These are phyloP conservation scores for Chlamydomonas urium DNA, from an alignment of 139 green algal genomes.

Conservation along the genomic window DNA sequence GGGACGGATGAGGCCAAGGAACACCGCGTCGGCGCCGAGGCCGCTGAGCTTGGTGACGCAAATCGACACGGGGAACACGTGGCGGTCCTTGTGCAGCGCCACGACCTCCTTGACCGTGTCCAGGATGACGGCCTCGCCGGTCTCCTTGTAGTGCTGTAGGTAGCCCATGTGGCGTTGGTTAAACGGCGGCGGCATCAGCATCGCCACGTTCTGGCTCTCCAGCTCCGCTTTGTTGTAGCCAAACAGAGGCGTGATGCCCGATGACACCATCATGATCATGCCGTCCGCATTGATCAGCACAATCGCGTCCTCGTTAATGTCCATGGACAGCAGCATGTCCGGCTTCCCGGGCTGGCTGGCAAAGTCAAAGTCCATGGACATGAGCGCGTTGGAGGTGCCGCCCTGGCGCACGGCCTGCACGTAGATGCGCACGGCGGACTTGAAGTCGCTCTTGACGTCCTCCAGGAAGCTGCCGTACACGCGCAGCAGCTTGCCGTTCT, in stretches of 20 bases:
- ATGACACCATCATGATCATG: constrained; percentile 21
- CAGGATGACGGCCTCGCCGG: constrained; percentile 37
- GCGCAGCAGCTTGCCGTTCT: constrained; percentile 32
- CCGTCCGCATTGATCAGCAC: constrained; percentile 30
- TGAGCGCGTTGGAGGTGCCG: neutral
- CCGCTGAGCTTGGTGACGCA: constrained; percentile 30
- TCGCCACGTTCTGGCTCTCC: constrained; percentile 22
- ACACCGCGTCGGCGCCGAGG: constrained; percentile 23
- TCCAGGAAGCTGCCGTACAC: constrained; percentile 41
- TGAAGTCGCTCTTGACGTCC: constrained; percentile 29
- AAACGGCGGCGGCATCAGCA: constrained; percentile 38
- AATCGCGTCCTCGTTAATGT: constrained; percentile 24
- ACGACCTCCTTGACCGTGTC: constrained; percentile 39
- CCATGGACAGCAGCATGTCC: constrained; percentile 26
- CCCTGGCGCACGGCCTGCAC: constrained; percentile 2
- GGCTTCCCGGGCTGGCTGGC: constrained; percentile 6
- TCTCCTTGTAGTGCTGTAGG: constrained; percentile 31
- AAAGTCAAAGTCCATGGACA: constrained; percentile 11
- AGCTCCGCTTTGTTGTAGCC: constrained; percentile 30
- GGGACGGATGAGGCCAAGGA: constrained; percentile 21
- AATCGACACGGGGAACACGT: constrained; percentile 23
- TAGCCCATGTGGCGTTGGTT: constrained; percentile 28
- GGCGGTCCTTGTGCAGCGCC: constrained; percentile 29
- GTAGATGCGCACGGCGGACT: constrained; percentile 13
- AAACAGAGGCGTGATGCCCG: constrained; percentile 19